Conservation (phyloP, 1,139 yeast genomes). For the Lodderomyces beijingensis region DNA sequence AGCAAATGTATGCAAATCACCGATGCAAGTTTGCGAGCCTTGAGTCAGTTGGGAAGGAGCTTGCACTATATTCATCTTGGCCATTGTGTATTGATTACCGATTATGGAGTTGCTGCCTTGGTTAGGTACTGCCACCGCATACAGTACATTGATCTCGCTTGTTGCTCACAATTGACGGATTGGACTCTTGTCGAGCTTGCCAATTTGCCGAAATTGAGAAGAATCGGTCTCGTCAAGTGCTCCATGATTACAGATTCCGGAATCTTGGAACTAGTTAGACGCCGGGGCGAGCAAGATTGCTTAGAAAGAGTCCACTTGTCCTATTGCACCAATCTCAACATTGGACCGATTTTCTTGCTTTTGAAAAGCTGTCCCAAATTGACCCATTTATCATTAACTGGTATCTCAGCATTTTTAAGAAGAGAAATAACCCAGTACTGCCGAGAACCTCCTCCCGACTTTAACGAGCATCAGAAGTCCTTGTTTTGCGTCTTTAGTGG, state of each 20-base stretch:
- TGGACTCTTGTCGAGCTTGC: constrained; percentile 76
- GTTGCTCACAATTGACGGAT: constrained; percentile 88
- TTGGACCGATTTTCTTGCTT: constrained; percentile 66
- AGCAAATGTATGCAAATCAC: constrained; percentile 89
- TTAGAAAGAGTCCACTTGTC: constrained; percentile 91
- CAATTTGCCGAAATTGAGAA: constrained; percentile 70
- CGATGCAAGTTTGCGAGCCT: constrained; percentile 71
- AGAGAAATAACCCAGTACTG: constrained; percentile 84
- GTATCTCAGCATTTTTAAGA: constrained; percentile 82
- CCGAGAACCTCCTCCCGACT: constrained; percentile 93
- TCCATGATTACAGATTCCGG: constrained; percentile 85
- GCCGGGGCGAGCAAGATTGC: constrained; percentile 68
- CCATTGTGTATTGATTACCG: constrained; percentile 89
- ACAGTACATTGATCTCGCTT: constrained; percentile 91
- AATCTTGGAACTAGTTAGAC: constrained; percentile 68
- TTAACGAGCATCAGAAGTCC: constrained; percentile 79
- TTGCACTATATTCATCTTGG: constrained; percentile 91
- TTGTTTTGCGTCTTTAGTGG: constrained; percentile 94
- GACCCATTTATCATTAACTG: constrained; percentile 86
- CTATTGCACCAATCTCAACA: constrained; percentile 78
- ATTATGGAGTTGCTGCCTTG: constrained; percentile 73
- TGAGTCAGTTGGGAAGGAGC: constrained; percentile 72
- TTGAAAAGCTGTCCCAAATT: constrained; percentile 79
- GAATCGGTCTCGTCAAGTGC: constrained; percentile 94
- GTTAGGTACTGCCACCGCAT: constrained; percentile 79